Evolutionary conservation across 2,329 filamentous ascomycete species (phyloP), one percentile per base, ranked within the genome.

Genomic region (Graphilbum fragrans): DNA sequence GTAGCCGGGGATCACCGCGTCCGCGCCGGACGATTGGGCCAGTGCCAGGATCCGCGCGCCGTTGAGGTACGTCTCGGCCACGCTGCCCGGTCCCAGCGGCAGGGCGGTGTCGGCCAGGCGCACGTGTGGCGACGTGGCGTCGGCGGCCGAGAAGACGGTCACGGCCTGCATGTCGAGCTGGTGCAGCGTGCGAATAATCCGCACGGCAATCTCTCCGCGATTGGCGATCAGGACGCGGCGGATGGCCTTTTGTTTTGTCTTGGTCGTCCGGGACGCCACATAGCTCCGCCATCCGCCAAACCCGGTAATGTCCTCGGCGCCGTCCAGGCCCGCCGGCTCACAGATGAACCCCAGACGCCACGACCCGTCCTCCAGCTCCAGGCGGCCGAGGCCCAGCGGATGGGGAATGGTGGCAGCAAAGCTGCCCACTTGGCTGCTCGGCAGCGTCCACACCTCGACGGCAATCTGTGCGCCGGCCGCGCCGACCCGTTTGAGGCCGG

Each of bases 1-100:
- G 58, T 81, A 81, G 3, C 77, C 77, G 0, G 77, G 75, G 37
- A 80, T 73, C 16, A 82, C 67, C 4, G 72, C 72, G 46, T 80
- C 62, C 9, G 58, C 67, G 3, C 58, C 49, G 18, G 66, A 58
- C 6, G 62, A 50, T 37, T 65, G 67, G 18, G 62, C 55, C 22
- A 61, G 53, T 16, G 49, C 45, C 9, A 59, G 39, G 18, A 57
- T 55, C 11, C 21, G 25, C 8, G 8, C 14, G 25, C 8, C 36
- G 21, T 27, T 27, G 8, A 27, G 21, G 36, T 37, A 37, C 23
- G 36, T 27, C 4, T 27, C 22, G n/a, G 21, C 22, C 5, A 27
- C 36, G 21, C 16, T 27, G 36, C 21, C 55, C 0, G 69, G 69
- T 1, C 61, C 55, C 2, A 78, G 60, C 1, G 70, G 53, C 5